These are phyloP conservation scores for Gnomoniopsis sp. DNA, from an alignment of 2,329 filamentous ascomycete species.

Conservation along the genomic window DNA sequence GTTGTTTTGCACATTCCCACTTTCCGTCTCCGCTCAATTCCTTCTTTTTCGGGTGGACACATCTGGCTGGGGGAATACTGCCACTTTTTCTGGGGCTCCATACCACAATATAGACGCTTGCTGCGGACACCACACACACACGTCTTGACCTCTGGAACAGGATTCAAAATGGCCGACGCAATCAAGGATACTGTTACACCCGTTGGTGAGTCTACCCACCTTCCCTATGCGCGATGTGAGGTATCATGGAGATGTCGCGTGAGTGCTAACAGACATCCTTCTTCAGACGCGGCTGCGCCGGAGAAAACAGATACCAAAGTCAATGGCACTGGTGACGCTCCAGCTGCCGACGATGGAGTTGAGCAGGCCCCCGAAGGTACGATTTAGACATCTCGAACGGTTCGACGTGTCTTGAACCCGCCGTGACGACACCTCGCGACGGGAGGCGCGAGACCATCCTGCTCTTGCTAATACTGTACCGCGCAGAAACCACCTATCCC, in stretches of 20 bases:
- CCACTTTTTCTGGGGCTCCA: not conserved
- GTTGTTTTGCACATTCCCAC: not conserved
- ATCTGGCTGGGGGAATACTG: constrained; percentile 3
- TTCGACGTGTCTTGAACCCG: not conserved
- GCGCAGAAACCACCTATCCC: constrained; percentile 48
- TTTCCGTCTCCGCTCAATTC: not conserved
- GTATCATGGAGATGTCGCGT: not conserved
- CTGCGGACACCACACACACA: not conserved
- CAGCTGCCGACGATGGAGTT: constrained; percentile 23
- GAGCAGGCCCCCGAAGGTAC: constrained; percentile 32
- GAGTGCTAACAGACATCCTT: constrained; percentile 4
- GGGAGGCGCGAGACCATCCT: not conserved
- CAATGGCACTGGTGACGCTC: constrained; percentile 16
- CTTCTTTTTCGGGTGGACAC: constrained; percentile 12
- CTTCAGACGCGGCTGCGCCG: constrained; percentile 11
- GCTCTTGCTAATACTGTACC: constrained; percentile 18
- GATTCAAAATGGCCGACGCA: constrained; percentile 16
- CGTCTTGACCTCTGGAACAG: not conserved
- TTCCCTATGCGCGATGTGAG: not conserved
- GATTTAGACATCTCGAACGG: constrained; percentile 22
- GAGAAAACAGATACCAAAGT: constrained; percentile 1
- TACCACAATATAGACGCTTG: not conserved
- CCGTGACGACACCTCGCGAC: not conserved
- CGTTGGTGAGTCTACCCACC: constrained; percentile 8
- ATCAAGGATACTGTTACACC: constrained; percentile 12